Base-by-base conservation (phyloP, 2,329 filamentous ascomycete genomes). In the Nannizziopsis arthrosporioides region DNA sequence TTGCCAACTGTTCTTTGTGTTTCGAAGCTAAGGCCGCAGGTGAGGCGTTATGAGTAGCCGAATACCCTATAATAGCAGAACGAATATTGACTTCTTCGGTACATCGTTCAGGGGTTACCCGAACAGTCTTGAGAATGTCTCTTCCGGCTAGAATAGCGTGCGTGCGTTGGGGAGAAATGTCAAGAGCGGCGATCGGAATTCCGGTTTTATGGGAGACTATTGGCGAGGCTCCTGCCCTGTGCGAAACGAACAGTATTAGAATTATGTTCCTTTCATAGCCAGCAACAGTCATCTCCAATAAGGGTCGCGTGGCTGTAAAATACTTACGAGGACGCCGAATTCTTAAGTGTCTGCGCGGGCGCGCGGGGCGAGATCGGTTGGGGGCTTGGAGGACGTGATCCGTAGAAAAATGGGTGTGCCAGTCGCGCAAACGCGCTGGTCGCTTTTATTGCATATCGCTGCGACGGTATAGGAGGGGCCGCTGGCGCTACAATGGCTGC, bases 101-200 rank as follows among this genome's bases (percentile, higher is more conserved):
- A 38, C 76, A 78, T 51, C 68, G 69, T 51, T 73, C 70, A 49
- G 76, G 73, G 39, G 74, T 69, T 47, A 82, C 73, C 44, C 72
- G 73, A 53, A 82, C 73, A 2, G 78, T 82, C 63, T 81, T 81
- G 57, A 82, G 72, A 49, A 82, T 81, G 55, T 82, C 77, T 54
- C 77, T 77, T 45, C 79, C 79, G 37, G 77, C 79, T 54, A 82
- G 72, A 47, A 82, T 70, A 46, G 78, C 79, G 68, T 81, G 78
- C 51, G 77, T 81, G 50, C 73, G 70, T 48, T 74, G 70, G 36
- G 78, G 76, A 52, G 80, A 82, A 62, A 80, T 76, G 61, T 81
- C 78, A 45, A 82, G 67, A 34, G 79, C 75, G 38, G 74, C 66
- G 57, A 82, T 81, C 53, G 78, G 73, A 46, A 82, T 73, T 40